Conservation (phyloP, 176 grass and related monocot genomes). For the Secale cereale region DNA sequence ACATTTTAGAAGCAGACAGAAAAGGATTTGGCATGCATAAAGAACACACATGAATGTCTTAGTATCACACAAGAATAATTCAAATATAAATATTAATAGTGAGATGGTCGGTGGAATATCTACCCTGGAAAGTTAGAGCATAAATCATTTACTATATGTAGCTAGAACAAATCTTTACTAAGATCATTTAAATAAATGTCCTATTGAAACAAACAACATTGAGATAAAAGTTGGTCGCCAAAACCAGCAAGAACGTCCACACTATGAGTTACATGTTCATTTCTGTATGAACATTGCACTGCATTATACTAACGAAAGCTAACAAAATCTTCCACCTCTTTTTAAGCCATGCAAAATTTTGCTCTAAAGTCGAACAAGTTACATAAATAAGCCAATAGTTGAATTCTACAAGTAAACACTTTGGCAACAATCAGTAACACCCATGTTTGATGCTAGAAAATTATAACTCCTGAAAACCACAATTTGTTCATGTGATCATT, state of each 20-base stretch:
- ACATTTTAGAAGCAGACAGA: too few relatives aligned
- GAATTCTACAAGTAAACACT: not conserved
- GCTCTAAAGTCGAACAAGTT: not conserved
- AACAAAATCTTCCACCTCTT: not conserved
- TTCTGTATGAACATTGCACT: not conserved
- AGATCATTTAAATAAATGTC: too few relatives aligned
- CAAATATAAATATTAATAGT: slow-evolving; percentile 1
- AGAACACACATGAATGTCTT: not conserved
- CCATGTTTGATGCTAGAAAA: not conserved
- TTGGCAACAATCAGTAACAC: not conserved
- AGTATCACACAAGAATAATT: not conserved
- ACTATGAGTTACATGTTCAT: too few relatives aligned
- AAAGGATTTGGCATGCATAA: not conserved
- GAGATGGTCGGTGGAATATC: not conserved
- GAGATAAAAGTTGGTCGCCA: too few relatives aligned
- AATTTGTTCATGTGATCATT: not conserved
- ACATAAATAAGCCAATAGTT: not conserved
- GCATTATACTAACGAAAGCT: not conserved
- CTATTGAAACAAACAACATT: too few relatives aligned
- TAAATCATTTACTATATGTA: not conserved
- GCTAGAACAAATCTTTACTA: too few relatives aligned
- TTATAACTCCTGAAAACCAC: not conserved
- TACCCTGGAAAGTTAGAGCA: not conserved
- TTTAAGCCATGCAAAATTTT: not conserved
- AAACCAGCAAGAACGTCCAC: too few relatives aligned